phyloP scores from a whole-genome alignment of 305 asterid species.

The Fraxinus greggii region DNA sequence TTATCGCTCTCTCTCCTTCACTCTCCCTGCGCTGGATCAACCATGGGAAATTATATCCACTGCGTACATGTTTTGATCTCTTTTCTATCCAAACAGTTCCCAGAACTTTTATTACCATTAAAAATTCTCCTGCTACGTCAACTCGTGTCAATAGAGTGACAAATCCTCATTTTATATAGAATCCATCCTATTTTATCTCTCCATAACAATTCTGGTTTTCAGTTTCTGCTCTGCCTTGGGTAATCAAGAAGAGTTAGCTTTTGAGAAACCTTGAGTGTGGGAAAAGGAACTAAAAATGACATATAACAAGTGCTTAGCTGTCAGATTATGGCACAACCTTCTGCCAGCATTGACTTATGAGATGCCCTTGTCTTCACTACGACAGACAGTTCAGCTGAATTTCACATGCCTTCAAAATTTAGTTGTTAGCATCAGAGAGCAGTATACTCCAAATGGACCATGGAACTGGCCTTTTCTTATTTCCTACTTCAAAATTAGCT shows the following conservation, averaged over 20 bases:
- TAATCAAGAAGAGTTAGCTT: not conserved
- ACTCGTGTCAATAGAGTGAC: not conserved
- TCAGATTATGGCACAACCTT: not conserved
- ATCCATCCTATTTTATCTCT: not conserved
- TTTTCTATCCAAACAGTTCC: not conserved
- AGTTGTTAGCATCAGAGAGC: not conserved
- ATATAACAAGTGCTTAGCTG: not conserved
- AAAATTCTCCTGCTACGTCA: not conserved
- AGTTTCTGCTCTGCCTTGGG: not conserved
- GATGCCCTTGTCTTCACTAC: not conserved
- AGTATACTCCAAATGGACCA: not conserved
- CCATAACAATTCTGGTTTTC: not conserved
- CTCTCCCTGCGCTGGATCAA: not conserved
- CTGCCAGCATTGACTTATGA: not conserved
- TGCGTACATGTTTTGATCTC: not conserved
- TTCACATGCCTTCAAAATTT: not conserved
- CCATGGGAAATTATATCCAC: not conserved
- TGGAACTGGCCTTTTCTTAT: not conserved
- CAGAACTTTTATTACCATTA: conserved; percentile 4
- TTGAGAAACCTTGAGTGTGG: not conserved
- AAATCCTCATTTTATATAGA: not conserved
- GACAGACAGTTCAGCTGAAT: not conserved
- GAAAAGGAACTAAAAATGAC: not conserved
- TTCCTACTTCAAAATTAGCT: not conserved
- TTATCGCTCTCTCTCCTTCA: not conserved